Conservation (phyloP, 257 asterid genomes). For the Misopates orontium region DNA sequence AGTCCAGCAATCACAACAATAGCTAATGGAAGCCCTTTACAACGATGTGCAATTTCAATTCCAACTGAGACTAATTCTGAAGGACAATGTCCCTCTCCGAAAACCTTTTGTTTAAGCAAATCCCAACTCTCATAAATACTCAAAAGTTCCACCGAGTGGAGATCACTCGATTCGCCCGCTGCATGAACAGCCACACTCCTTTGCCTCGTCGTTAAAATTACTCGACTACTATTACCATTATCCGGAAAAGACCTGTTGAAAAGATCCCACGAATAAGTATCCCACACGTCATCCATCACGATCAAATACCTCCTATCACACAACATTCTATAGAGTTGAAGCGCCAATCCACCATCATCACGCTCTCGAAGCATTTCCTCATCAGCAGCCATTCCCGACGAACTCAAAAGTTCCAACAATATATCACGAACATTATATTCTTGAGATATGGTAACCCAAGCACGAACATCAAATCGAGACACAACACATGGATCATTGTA, state of each 20-base stretch:
- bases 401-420: background rate
- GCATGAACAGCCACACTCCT: background rate
- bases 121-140: background rate
- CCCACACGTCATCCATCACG: background rate
- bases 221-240: background rate
- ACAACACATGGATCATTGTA: slow-evolving; percentile 7
- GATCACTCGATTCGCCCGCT: background rate
- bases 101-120: background rate
- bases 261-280: background rate
- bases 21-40: slow-evolving; percentile 33
- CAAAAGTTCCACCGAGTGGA: slow-evolving; percentile 6
- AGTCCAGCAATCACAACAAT: slow-evolving; percentile 27
- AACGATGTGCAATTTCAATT: slow-evolving; percentile 5
- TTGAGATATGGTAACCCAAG: slow-evolving; percentile 20
- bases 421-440: background rate
- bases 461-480: slow-evolving; percentile 11
- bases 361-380: background rate
- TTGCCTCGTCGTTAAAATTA: slow-evolving; percentile 3
- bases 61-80: slow-evolving; percentile 10
- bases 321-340: background rate
- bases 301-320: background rate
- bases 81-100: slow-evolving; percentile 6
- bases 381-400: background rate
- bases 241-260: background rate
- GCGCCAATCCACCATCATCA: background rate